Evolutionary conservation across 164 flowering plant genomes (phyloP).

Genomic region (Vitis riparia): DNA sequence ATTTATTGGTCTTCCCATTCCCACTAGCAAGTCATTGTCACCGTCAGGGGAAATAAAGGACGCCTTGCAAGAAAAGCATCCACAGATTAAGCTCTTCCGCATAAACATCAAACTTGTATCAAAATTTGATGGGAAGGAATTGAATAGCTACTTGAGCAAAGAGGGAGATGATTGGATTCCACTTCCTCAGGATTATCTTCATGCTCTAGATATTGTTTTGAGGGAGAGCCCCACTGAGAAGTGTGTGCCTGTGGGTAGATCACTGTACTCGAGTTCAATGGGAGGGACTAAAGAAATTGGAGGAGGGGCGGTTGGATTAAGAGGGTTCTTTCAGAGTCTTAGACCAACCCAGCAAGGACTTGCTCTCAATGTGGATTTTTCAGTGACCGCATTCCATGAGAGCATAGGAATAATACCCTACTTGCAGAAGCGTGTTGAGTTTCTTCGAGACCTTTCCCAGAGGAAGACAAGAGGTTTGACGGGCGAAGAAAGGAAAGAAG

Average conservation of each 20-base stretch:
- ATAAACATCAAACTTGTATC: constrained; percentile 75
- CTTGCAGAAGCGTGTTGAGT: constrained; percentile 77
- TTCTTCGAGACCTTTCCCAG: constrained; percentile 62
- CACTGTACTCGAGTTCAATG: constrained; percentile 76
- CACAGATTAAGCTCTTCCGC: constrained; percentile 52
- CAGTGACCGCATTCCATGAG: constrained; percentile 93
- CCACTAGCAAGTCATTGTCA: constrained; percentile 26
- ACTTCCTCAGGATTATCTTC: constrained; percentile 91
- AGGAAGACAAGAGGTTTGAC: constrained; percentile 57
- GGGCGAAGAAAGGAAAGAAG: constrained; percentile 74
- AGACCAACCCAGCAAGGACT: constrained; percentile 94
- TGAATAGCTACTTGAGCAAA: constrained; percentile 56
- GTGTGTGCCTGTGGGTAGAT: constrained; percentile 70
- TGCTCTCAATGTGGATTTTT: constrained; percentile 85
- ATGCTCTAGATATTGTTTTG: constrained; percentile 84
- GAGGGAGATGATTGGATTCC: constrained; percentile 57
- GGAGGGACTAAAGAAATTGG: constrained; percentile 78
- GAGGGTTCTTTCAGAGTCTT: constrained; percentile 94
- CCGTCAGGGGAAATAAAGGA: constrained; percentile 9
- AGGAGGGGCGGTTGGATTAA: constrained; percentile 83
- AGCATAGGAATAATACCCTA: constrained; percentile 85
- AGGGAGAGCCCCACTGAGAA: constrained; percentile 72
- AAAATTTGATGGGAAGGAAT: constrained; percentile 57
- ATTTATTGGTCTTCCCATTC: constrained; percentile 66
- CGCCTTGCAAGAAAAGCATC: constrained; percentile 21